phyloP scores from a whole-genome alignment of 148 eudicot genomes.

The Camellia japonica region DNA sequence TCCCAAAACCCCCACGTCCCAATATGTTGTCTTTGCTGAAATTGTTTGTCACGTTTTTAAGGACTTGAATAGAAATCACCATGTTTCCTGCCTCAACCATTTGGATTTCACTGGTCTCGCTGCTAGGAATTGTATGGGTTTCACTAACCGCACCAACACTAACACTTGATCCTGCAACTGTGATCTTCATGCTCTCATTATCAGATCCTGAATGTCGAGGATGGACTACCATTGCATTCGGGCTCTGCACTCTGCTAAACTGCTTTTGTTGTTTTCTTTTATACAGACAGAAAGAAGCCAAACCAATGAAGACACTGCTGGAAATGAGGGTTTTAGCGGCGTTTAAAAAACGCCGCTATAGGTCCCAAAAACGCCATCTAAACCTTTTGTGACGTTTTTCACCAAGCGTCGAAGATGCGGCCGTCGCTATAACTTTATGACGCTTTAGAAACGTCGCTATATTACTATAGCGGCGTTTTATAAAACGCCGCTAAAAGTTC shows the following conservation, averaged over 20 bases:
- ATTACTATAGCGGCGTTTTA: no score
- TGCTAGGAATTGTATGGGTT: slow-evolving; percentile 39
- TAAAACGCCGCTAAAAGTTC: no score
- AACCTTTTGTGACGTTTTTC: no score
- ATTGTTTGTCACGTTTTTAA: slow-evolving; percentile 54
- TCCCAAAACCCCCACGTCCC: slow-evolving; percentile 71
- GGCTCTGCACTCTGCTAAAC: slow-evolving; percentile 76
- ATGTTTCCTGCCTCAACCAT: slow-evolving; percentile 82
- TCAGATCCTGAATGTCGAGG: slow-evolving; percentile 84
- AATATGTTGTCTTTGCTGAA: slow-evolving; percentile 54
- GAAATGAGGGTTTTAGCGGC: no score
- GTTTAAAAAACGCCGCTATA: no score
- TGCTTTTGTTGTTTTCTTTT: slow-evolving; percentile 58
- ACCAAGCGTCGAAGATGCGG: no score
- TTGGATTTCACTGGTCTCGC: slow-evolving; percentile 64
- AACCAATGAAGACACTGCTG: slow-evolving; percentile 28
- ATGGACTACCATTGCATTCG: slow-evolving; percentile 77
- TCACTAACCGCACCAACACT: slow-evolving; percentile 63
- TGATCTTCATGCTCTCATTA: slow-evolving; percentile 78
- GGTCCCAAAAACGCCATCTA: no score
- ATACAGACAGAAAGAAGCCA: slow-evolving; percentile 56
- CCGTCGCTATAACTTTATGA: no score
- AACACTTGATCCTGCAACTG: slow-evolving; percentile 90
- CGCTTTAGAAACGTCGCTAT: no score
- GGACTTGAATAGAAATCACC: slow-evolving; percentile 71